phyloP scores from a whole-genome alignment of 108 stramenopile species.

The Cyclotella baltica region DNA sequence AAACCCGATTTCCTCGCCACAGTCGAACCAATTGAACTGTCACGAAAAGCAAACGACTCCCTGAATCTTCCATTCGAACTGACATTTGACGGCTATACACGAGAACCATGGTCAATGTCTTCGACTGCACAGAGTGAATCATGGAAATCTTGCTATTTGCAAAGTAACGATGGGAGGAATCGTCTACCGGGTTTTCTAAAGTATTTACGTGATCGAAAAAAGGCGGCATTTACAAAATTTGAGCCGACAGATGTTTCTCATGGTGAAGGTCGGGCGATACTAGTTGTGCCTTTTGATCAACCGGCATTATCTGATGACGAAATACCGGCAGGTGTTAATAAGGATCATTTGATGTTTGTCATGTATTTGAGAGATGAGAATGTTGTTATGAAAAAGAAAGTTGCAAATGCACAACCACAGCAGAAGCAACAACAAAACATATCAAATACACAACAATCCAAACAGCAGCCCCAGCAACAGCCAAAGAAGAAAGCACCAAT shows the following conservation, averaged over 20 bases:
- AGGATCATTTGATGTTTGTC: conserved; percentile 40
- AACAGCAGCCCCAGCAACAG: conserved; percentile 28
- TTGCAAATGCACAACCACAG: conserved; percentile 43
- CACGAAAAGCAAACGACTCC: conserved; percentile 4
- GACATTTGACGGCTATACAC: conserved; percentile 76
- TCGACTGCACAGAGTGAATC: conserved; percentile 11
- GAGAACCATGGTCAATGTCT: conserved; percentile 78
- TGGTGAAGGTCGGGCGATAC: conserved; percentile 29
- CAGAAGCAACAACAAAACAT: conserved; percentile 45
- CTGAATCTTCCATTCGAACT: conserved; percentile 55
- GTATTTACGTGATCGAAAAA: conserved; percentile 76
- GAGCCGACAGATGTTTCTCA: conserved; percentile 25
- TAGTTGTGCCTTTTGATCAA: conserved; percentile 72
- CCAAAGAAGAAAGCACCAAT: conserved; percentile 27
- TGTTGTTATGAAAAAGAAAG: conserved; percentile 20
- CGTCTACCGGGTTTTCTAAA: conserved; percentile 79
- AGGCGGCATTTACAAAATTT: conserved; percentile 74
- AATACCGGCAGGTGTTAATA: conserved; percentile 40
- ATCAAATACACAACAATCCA: conserved; percentile 25
- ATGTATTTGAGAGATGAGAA: conserved; percentile 59
- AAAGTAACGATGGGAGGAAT: conserved; percentile 71
- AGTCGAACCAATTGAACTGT: conserved; percentile 46
- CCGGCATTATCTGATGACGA: conserved; percentile 30
- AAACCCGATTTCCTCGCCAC: conserved; percentile 80
- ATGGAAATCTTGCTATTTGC: conserved; percentile 46